Conservation (phyloP, 208 protist genomes). For the Blastocrithidia nonstop region DNA sequence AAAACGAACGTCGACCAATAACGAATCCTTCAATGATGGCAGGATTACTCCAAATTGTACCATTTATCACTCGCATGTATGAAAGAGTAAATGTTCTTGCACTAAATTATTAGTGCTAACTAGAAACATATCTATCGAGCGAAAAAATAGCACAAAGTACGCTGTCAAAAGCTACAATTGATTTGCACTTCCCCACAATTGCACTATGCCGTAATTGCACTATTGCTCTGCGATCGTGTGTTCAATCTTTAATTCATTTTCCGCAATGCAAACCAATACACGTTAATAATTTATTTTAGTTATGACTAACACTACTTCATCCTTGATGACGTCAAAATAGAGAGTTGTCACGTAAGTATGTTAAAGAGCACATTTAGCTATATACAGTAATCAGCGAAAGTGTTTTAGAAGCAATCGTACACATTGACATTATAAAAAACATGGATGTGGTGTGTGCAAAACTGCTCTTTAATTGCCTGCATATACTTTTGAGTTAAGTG, state of each 20-base stretch:
- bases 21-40: no score
- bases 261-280: constrained; percentile 28
- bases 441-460: constrained; percentile 31
- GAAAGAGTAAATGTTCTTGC: no score
- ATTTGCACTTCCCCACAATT: no score
- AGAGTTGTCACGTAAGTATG: constrained; percentile 17
- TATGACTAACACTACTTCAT: constrained; percentile 66
- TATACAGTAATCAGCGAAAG: constrained; percentile 46
- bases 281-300: constrained; percentile 51
- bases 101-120: no score
- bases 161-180: no score
- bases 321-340: constrained; percentile 11
- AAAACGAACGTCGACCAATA: no score
- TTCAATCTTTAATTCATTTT: constrained; percentile 43
- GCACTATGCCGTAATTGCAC: constrained; percentile 53
- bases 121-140: no score
- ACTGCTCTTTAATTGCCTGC: constrained; percentile 16
- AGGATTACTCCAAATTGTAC: no score
- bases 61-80: no score
- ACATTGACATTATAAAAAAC: constrained; percentile 37
- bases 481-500: no score
- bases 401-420: constrained; percentile 39
- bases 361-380: constrained; percentile 48
- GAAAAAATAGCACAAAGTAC: no score
- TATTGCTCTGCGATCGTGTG: constrained; percentile 29